Conservation (phyloP, 2,329 filamentous ascomycete species). For the Lasiodiplodia hormozganensis region DNA sequence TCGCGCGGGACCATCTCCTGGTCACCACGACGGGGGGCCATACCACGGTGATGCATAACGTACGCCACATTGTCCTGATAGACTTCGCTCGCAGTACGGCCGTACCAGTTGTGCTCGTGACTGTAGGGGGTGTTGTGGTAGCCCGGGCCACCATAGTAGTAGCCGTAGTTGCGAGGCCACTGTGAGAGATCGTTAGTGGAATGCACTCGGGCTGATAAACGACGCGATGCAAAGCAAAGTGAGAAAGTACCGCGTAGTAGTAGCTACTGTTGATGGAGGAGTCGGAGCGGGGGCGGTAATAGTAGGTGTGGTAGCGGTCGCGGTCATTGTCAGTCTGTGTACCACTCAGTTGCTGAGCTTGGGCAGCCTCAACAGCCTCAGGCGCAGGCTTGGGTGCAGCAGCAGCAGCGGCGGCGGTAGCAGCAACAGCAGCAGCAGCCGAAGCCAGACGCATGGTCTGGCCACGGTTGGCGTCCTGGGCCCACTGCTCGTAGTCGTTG, state of each 20-base stretch:
- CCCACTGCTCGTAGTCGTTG: conserved; percentile 17
- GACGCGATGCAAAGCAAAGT: background rate
- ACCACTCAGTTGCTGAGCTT: background rate
- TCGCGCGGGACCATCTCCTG: conserved; percentile 24
- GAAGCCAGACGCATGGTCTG: background rate
- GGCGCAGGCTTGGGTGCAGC: background rate
- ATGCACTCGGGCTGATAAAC: background rate
- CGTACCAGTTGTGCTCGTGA: conserved; percentile 19
- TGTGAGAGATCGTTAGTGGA: background rate
- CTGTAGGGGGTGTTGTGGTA: conserved; percentile 10
- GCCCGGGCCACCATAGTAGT: background rate
- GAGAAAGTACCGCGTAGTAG: conserved; percentile 1
- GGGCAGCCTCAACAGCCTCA: background rate
- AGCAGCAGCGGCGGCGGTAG: background rate
- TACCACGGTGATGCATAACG: background rate
- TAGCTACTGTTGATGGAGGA: background rate
- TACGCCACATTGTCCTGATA: background rate
- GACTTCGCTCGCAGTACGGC: conserved; percentile 15
- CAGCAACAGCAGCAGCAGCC: background rate
- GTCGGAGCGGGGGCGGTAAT: conserved; percentile 11
- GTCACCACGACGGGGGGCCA: background rate
- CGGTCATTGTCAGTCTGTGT: background rate
- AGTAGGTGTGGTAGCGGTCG: conserved; percentile 8
- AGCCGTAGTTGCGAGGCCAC: background rate
- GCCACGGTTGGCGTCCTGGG: background rate